Conservation (phyloP, 192 early-diverging fungal genomes). For the Podila epicladia region DNA sequence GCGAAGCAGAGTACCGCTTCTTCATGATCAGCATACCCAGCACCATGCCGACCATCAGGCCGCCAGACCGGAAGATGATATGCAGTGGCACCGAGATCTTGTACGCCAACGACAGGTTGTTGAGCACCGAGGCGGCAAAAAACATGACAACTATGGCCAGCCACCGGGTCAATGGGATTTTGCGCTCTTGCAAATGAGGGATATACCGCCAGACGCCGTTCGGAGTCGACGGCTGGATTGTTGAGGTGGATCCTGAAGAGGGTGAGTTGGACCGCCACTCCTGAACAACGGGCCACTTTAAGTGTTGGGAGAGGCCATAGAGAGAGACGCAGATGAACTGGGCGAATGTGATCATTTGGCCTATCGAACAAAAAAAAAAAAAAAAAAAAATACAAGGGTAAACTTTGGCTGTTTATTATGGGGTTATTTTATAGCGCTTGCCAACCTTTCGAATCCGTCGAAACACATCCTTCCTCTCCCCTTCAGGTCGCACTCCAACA, state of each 20-base stretch:
- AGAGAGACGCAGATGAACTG: constrained; percentile 85
- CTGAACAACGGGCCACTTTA: constrained; percentile 58
- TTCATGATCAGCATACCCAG: constrained; percentile 71
- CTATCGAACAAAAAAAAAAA: constrained; percentile 18
- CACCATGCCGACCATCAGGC: constrained; percentile 85
- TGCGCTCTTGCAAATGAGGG: constrained; percentile 62
- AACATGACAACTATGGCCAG: constrained; percentile 80
- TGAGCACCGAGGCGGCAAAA: constrained; percentile 81
- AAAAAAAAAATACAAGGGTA: not conserved
- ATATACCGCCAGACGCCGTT: constrained; percentile 45
- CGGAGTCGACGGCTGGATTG: not conserved
- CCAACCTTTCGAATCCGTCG: not conserved
- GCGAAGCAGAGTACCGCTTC: constrained; percentile 65
- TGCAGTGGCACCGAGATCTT: constrained; percentile 88
- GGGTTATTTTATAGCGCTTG: not conserved
- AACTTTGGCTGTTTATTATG: not conserved
- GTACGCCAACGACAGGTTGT: constrained; percentile 85
- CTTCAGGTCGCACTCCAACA: too few species aligned
- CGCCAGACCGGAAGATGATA: constrained; percentile 89
- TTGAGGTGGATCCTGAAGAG: constrained; percentile 5
- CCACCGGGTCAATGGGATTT: constrained; percentile 80
- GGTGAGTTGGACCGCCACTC: constrained; percentile 18
- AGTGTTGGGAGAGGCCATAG: constrained; percentile 68
- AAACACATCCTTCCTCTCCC: not conserved
- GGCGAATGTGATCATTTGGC: constrained; percentile 85